Base-by-base conservation (phyloP, 1,139 yeast genomes). In the Diutina siamensis region DNA sequence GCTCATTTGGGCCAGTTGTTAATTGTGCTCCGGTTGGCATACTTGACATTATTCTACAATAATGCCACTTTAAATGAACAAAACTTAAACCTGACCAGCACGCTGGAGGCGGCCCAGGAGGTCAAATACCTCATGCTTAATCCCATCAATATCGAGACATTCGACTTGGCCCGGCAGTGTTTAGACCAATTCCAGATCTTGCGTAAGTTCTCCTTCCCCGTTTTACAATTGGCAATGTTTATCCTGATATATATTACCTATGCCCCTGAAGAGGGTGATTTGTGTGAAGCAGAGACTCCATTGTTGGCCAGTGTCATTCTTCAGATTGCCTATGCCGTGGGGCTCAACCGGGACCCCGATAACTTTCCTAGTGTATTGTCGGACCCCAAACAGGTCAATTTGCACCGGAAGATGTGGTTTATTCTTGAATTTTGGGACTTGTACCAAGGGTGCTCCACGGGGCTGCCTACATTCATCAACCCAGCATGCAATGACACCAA, bases 361-460 rank as follows among this genome's bases (percentile, higher is more conserved):
- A 38, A 38, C 17, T 38, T 38, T 17, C 42, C 42, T 17, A 67
- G 57, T 27, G 53, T 48, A 48, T 55, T 47, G 45, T 52, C 48
- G 4, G 58, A 64, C 50, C 57, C 60, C 44, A 57, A 57, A 45
- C 49, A 59, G 21, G 64, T 70, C 45, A 66, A 68, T 52, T 55
- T 69, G 19, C 67, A 70, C 56, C 63, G 83, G 52, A 76, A 75
- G 49, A 64, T 76, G 2, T 78, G 83, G 83, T 67, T 68, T 52
- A 65, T 66, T 45, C 57, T 78, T 45, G 60, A 67, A 22, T 51
- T 59, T 21, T 50, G 50, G 35, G 72, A 67, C 51, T 40, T 60
- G 53, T 46, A 49, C 66, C 63, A 47, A 61, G 72, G 44, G 3
- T 57, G 62, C 45, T 62, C 60, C 33, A 59, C 63, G 45, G 80